Evolutionary conservation across 495 filamentous ascomycete genomes (phyloP), one percentile per base, ranked within the genome.

Genomic region (Choiromyces venosus): DNA sequence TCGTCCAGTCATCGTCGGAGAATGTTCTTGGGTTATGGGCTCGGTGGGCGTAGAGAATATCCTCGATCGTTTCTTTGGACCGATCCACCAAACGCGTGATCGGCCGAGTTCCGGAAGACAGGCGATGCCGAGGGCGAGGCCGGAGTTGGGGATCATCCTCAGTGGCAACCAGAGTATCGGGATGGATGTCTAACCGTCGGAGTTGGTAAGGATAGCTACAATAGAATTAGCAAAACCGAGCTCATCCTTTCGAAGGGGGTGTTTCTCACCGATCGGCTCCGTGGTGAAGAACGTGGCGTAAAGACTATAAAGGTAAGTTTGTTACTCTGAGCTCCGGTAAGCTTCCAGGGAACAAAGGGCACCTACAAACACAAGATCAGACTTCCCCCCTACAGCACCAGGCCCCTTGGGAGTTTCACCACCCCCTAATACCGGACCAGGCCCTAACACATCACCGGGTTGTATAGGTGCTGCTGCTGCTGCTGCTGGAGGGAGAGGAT

Each of bases 251-350:
- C 18, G 37, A 18, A 33, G 35, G 65, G 66, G 36, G 64, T 21
- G 16, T 68, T 52, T 64, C 75, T 74, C 42, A 81, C 79, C 71
- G 67, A 52, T 88, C 79, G 67, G 91, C 89, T 8, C 93, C 95
- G 81, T 97, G 94, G 79, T 95, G 93, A 83, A 92, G 93, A 70
- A 98, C 89, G 83, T 98, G 95, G 74, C 91, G 90, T 73, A 99
- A 86, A 9, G 88, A 91, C 90, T 95, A 82, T 38, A 33, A 66
- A 38, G 52, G 71, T 38, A 29, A 10, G 65, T 78, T 66, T 78
- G 71, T 61, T 61, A 18, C 6, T 18, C 64, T 33, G n/a, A 74
- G 70, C 66, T 71, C 70, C 42, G 44, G 35, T 61, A 39, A 73
- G 37, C 36, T 73, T 67, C n/a, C 46, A 61, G 52, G 38, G 66